A percentile compares a stretch with the other conserved stretches of the same genome.
phyloP scores from a whole-genome alignment of 2,329 filamentous ascomycete species.

The Paraphoma sp. region DNA sequence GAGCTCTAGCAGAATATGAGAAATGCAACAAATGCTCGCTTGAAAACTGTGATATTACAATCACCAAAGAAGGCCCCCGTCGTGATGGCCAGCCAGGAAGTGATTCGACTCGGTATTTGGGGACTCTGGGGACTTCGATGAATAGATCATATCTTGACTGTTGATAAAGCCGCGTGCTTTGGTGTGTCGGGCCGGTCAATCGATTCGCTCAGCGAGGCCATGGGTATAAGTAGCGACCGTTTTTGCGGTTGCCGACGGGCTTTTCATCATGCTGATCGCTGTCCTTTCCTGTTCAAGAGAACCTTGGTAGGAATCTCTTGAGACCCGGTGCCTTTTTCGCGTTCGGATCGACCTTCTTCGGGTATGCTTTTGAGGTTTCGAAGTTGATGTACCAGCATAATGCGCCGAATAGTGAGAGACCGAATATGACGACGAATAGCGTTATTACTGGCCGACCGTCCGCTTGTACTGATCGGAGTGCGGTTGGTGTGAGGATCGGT shows the following conservation, averaged over 20 bases:
- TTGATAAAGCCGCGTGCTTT: background rate
- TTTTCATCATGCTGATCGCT: background rate
- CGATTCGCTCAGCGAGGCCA: background rate
- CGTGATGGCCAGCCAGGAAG: background rate
- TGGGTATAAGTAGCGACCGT: background rate
- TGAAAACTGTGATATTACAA: background rate
- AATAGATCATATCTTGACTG: background rate
- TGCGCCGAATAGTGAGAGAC: constrained; percentile 56
- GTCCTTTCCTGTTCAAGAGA: background rate
- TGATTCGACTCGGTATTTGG: too few species aligned
- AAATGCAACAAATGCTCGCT: constrained; percentile 1
- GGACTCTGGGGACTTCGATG: background rate
- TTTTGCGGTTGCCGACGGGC: background rate
- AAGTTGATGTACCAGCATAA: constrained; percentile 39
- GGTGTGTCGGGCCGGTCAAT: background rate
- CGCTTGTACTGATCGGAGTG: constrained; percentile 40
- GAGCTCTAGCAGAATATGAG: background rate
- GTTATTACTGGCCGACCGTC: constrained; percentile 84
- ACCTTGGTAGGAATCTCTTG: constrained; percentile 15
- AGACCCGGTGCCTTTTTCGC: constrained; percentile 31
- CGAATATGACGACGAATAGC: constrained; percentile 79
- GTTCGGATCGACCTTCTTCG: constrained; percentile 33
- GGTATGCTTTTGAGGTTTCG: constrained; percentile 37
- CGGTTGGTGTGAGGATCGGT: constrained; percentile 39
- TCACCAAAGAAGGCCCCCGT: background rate